Base-by-base conservation (phyloP, 225 moss, liverwort and hornwort species). In the Bryoerythrophyllum caledonicum region DNA sequence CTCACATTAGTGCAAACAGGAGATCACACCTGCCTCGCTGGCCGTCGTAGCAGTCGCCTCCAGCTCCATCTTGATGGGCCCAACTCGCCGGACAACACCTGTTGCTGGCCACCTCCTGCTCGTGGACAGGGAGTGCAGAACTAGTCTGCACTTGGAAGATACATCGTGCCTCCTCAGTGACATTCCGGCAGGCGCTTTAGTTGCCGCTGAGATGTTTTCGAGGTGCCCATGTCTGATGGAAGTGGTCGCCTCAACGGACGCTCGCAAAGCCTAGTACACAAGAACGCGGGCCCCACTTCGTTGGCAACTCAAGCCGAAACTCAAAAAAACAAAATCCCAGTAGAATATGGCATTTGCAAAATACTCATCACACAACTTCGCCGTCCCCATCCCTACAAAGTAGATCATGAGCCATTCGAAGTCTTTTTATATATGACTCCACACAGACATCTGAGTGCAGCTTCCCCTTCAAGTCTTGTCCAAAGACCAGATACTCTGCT, bases 1-100 rank as follows among this genome's bases (percentile, higher is more conserved):
- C 87, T 84, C 79, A 82, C 86, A 84, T 82, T 79, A 85, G 57
- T 3, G 61, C 46, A 75, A 78, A 57, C 80, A 80, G 82, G 34
- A 72, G 77, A 64, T 68, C 85, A 54, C 69, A 88, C 87, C 87
- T 88, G 85, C 85, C 67, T 77, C 85, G 58, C 55, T 77, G 65
- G 82, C 64, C 27, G 77, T 55, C 16, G 75, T 75, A 5, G 75
- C 63, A 3, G 75, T 63, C 26, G 67, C 63, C 57, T 82, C 82
- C 56, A 60, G 28, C 72, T 82, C 82, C 82, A 85, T 88, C 60
- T 66, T 72, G 1, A 78, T 20, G 11, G 55, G 46, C 43, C 35
- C 41, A 52, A 28, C 65, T 40, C 66, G 64, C 63, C 56, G 71
- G 52, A 51, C 52, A 62, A 25, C 60, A 8, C 52, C 44, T 35